Evolutionary conservation across 164 flowering plant genomes (phyloP).

Genomic region (Tetrastigma voinierianum): DNA sequence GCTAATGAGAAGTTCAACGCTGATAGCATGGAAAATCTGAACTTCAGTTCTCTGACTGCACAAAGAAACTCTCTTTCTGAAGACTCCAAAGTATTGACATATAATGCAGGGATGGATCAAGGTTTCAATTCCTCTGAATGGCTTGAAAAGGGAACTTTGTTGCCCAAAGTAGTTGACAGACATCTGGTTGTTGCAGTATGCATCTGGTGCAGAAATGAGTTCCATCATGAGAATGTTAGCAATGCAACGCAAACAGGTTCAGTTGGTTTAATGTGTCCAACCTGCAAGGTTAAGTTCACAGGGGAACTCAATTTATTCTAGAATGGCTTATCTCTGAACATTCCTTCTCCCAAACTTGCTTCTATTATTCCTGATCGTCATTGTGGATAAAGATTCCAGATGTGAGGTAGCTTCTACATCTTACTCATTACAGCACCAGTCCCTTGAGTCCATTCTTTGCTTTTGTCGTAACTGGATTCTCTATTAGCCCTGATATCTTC

Average conservation of each 20-base stretch:
- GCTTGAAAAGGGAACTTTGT: constrained; percentile 34
- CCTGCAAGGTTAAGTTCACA: constrained; percentile 41
- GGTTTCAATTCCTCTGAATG: constrained; percentile 31
- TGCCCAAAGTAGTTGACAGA: constrained; percentile 24
- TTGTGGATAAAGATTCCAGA: neutral
- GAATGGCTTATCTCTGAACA: neutral
- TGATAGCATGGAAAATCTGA: constrained; percentile 27
- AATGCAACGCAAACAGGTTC: constrained; percentile 26
- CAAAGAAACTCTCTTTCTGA: constrained; percentile 24
- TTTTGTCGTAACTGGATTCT: too few relatives aligned
- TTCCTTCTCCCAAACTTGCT: neutral
- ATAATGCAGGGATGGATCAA: constrained; percentile 22
- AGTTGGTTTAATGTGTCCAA: constrained; percentile 36
- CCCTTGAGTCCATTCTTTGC: neutral
- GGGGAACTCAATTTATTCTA: constrained; percentile 27
- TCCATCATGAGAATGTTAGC: constrained; percentile 26
- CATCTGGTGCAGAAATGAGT: constrained; percentile 46
- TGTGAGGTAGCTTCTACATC: constrained; percentile 11
- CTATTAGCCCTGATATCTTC: too few relatives aligned
- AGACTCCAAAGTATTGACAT: constrained; percentile 26
- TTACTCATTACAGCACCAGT: neutral
- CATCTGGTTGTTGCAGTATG: constrained; percentile 28
- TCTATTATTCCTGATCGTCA: neutral
- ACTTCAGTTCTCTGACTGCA: constrained; percentile 35
- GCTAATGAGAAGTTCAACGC: constrained; percentile 21